Conservation (phyloP, 345 rosid species). For the Geranium rotundifolium region DNA sequence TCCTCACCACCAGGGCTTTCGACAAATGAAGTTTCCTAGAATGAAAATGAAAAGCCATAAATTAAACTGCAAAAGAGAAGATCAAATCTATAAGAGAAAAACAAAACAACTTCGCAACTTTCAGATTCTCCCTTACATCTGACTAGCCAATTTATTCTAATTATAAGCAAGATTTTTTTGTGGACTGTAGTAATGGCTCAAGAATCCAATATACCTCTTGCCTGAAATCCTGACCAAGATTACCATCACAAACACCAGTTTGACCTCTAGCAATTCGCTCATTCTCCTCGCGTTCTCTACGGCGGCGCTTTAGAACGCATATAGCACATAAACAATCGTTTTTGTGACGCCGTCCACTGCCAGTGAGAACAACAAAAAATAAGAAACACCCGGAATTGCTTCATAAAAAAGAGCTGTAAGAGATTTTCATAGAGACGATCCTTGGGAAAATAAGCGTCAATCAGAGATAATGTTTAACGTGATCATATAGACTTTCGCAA, state of each 20-base stretch:
- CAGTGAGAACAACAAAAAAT: conserved; percentile 8
- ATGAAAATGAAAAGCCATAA: neutral
- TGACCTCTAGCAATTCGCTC: conserved; percentile 47
- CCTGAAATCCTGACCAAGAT: conserved; percentile 33
- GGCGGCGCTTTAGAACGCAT: conserved; percentile 77
- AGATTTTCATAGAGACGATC: too few species aligned
- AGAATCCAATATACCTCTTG: conserved; percentile 34
- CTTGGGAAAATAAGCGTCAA: neutral
- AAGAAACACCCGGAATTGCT: neutral
- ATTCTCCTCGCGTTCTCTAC: conserved; percentile 77
- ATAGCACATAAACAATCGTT: conserved; percentile 90
- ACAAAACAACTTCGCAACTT: neutral
- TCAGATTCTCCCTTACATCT: neutral
- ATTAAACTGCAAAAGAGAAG: neutral
- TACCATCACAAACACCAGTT: conserved; percentile 26
- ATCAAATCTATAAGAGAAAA: too few species aligned
- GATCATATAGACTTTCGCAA: too few species aligned
- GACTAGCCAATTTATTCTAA: neutral
- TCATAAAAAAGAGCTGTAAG: neutral
- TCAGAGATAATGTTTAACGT: neutral
- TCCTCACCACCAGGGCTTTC: conserved; percentile 65
- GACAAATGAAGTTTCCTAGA: conserved; percentile 50
- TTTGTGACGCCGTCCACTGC: conserved; percentile 80
- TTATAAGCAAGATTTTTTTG: neutral
- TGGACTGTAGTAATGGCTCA: neutral